Conservation (phyloP, 345 rosid genomes). For the Citropsis articulata region DNA sequence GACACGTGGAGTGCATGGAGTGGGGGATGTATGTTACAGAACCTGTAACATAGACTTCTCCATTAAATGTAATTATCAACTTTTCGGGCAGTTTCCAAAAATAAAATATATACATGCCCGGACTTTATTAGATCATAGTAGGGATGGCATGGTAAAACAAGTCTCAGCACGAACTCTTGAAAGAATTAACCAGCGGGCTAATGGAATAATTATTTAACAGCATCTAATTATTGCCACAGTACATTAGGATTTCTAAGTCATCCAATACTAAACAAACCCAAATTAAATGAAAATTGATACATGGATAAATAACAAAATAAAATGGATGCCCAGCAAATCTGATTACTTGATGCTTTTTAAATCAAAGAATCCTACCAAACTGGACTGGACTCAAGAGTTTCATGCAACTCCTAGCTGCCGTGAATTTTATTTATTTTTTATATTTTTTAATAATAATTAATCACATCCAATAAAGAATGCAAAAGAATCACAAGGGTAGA, state of each 20-base stretch:
- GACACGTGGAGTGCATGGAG: too few species aligned
- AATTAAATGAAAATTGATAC: not conserved
- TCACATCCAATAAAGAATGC: not conserved
- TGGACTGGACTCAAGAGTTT: too few species aligned
- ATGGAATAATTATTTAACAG: not conserved
- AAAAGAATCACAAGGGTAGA: not conserved
- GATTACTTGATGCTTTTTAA: not conserved
- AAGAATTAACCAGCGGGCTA: not conserved
- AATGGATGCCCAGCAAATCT: not conserved
- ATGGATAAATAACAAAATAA: not conserved
- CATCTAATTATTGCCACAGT: not conserved
- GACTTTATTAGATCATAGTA: not conserved
- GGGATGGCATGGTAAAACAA: not conserved
- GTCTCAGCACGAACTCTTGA: not conserved
- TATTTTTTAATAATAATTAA: too few species aligned
- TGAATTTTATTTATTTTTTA: not conserved
- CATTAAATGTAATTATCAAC: not conserved
- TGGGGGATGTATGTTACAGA: too few species aligned
- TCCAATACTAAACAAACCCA: not conserved
- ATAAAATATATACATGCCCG: not conserved
- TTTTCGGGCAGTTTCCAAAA: not conserved
- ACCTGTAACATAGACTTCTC: too few species aligned
- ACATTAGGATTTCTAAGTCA: not conserved
- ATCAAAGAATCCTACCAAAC: not conserved
- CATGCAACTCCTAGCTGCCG: not conserved